Conservation (phyloP, 1,284 basidiomycete genomes). For the Peniophora sp. region DNA sequence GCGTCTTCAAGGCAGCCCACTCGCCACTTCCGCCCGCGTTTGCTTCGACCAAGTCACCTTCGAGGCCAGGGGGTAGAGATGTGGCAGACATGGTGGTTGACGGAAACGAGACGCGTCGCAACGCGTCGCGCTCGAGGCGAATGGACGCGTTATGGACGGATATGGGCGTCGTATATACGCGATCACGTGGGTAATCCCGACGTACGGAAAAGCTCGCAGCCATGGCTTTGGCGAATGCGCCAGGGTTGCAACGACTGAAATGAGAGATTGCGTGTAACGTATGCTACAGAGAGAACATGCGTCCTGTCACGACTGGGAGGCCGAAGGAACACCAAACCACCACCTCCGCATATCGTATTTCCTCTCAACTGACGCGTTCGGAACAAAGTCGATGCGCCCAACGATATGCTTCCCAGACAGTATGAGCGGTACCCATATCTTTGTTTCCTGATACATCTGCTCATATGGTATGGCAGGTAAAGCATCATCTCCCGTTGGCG, state of each 20-base stretch:
- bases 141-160: too few species aligned
- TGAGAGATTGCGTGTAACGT: too few species aligned
- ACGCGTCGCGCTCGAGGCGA: too few species aligned
- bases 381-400: constrained; percentile 48
- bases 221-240: too few species aligned
- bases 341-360: constrained; percentile 31
- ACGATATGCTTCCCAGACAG: constrained; percentile 38
- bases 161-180: too few species aligned
- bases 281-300: too few species aligned
- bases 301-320: too few species aligned
- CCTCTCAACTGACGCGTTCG: constrained; percentile 19
- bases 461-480: constrained; percentile 39
- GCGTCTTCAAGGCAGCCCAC: constrained; percentile 31
- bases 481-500: too few species aligned
- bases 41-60: constrained; percentile 19
- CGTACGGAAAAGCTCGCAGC: too few species aligned
- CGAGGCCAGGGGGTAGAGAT: constrained; percentile 25
- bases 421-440: constrained; percentile 53
- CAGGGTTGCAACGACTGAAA: too few species aligned
- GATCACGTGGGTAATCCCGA: too few species aligned
- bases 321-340: constrained; percentile 39
- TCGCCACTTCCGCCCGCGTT: constrained; percentile 28
- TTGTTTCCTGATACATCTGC: constrained; percentile 57
- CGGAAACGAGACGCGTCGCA: too few species aligned
- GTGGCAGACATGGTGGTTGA: background rate